phyloP scores from a whole-genome alignment of 73 alveolate species.

The Paramecium biaurelia region DNA sequence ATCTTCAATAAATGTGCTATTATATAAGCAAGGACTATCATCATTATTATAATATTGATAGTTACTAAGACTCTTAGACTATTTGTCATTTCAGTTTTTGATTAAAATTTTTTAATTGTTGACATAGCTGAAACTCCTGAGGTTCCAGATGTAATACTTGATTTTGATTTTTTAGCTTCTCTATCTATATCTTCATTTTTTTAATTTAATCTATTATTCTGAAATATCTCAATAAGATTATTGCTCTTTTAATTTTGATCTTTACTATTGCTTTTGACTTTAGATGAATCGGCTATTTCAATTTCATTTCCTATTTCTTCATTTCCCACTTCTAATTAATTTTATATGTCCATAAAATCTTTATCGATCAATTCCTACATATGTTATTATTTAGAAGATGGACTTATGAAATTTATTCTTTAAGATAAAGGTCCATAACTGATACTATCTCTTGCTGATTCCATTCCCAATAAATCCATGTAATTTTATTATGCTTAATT shows the following conservation, averaged over 20 bases:
- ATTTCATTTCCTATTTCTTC: background rate
- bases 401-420: constrained; percentile 36
- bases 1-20: background rate
- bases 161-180: constrained; percentile 25
- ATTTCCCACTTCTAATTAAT: background rate
- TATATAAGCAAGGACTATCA: background rate
- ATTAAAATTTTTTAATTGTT: background rate
- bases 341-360: background rate
- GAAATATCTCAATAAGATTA: background rate
- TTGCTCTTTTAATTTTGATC: background rate
- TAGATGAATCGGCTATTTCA: background rate
- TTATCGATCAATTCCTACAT: background rate
- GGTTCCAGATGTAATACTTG: constrained; percentile 33
- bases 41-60: background rate
- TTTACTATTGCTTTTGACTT: background rate
- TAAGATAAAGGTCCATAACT: background rate
- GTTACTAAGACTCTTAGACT: background rate
- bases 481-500: background rate
- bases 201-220: background rate
- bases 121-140: constrained; percentile 4
- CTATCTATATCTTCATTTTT: background rate
- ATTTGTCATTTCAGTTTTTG: background rate
- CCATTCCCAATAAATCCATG: background rate
- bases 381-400: background rate
- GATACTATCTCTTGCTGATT: constrained; percentile 17